phyloP scores from a whole-genome alignment of 139 green algal species.

The Tetradesmus lagerheimii region DNA sequence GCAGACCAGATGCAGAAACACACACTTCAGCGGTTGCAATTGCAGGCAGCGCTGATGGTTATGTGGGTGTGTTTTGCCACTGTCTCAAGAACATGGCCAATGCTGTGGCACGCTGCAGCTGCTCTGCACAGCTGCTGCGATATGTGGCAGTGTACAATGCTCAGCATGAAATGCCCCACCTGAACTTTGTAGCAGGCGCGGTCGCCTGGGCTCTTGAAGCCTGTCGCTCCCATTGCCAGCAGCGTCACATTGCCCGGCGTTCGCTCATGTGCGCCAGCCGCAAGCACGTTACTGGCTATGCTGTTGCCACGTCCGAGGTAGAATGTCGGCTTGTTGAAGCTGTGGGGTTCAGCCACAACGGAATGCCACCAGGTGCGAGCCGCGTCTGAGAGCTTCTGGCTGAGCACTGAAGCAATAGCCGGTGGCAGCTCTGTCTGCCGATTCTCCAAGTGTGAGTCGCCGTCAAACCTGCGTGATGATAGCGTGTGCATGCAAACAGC shows the following conservation, averaged over 20 bases:
- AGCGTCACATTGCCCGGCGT: neutral
- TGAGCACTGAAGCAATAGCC: neutral
- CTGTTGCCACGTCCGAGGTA: neutral
- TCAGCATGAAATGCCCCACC: too few relatives aligned
- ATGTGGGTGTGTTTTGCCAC: too few relatives aligned
- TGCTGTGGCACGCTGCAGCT: neutral
- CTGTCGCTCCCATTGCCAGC: neutral
- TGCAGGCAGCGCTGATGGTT: too few relatives aligned
- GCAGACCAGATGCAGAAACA: too few relatives aligned
- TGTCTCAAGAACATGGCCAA: too few relatives aligned
- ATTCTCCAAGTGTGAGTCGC: conserved; percentile 4
- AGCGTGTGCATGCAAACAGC: too few relatives aligned
- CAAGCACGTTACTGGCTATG: conserved; percentile 11
- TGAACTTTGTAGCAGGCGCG: conserved; percentile 3
- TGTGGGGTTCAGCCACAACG: neutral
- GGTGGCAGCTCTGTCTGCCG: neutral
- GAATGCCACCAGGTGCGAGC: conserved; percentile 17
- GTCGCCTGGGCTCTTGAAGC: conserved; percentile 2
- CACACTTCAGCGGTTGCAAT: too few relatives aligned
- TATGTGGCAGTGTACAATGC: too few relatives aligned
- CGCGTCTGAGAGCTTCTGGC: neutral
- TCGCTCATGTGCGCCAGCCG: neutral
- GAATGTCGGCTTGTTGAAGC: conserved; percentile 22
- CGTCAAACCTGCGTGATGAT: neutral
- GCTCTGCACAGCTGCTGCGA: neutral